Conservation (phyloP, 2,329 filamentous ascomycete genomes). For the Aspergillus pseudoglaucus region DNA sequence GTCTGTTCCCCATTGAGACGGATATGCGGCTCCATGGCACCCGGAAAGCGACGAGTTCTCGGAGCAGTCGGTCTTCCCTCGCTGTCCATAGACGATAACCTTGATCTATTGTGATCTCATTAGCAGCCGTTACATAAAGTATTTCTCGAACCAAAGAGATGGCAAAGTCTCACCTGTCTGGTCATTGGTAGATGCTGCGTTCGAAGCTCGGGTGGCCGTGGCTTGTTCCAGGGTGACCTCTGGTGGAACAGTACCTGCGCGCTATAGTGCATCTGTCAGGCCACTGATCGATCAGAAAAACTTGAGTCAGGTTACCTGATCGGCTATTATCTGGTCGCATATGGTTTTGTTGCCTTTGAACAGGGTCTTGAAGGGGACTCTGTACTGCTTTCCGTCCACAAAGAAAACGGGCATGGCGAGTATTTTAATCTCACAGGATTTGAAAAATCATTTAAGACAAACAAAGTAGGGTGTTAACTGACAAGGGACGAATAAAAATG, state of each 20-base stretch:
- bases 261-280: background rate
- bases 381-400: constrained; percentile 7
- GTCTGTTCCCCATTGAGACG: constrained; percentile 13
- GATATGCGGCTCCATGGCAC: constrained; percentile 19
- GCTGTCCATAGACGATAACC: constrained; percentile 11
- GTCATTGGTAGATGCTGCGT: constrained; percentile 47
- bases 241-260: background rate
- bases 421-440: background rate
- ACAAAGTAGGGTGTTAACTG: background rate
- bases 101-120: background rate
- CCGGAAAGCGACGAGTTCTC: constrained; percentile 13
- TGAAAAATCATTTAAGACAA: background rate
- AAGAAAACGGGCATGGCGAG: constrained; percentile 10
- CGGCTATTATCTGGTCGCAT: constrained; percentile 1
- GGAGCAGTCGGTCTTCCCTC: constrained; percentile 15
- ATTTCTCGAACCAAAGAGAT: constrained; percentile 29
- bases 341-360: constrained; percentile 1
- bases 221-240: background rate
- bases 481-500: background rate
- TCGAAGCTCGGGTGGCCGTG: constrained; percentile 49
- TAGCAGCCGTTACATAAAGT: constrained; percentile 18
- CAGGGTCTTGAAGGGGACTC: constrained; percentile 6
- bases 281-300: background rate
- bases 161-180: background rate
- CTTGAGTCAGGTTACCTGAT: background rate